Evolutionary conservation across 2,329 filamentous ascomycete species (phyloP).

Genomic region (Talaromyces piceae): DNA sequence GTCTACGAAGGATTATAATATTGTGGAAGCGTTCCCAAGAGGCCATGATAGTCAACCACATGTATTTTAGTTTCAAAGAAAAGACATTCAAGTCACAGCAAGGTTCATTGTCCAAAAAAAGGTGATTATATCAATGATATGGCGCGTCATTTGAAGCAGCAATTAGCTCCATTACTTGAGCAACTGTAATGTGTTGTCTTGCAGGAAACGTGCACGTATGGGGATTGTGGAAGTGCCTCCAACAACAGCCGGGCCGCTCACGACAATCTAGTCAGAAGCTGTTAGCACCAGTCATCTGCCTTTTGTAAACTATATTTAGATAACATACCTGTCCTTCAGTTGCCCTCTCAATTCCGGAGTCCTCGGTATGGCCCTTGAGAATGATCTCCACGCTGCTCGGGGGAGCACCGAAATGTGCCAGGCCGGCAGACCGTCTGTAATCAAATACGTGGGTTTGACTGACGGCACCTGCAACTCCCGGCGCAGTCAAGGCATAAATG

Average conservation of each 20-base stretch:
- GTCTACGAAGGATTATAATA: neutral
- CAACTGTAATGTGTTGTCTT: conserved; percentile 65
- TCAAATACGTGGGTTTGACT: conserved; percentile 82
- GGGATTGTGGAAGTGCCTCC: conserved; percentile 59
- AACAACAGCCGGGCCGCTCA: conserved; percentile 65
- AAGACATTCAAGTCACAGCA: neutral
- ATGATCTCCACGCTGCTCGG: conserved; percentile 72
- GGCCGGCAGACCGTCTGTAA: conserved; percentile 53
- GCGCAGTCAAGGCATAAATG: conserved; percentile 74
- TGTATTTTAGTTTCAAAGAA: neutral
- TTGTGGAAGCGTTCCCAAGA: neutral
- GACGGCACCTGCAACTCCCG: conserved; percentile 82
- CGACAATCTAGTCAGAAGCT: conserved; percentile 51
- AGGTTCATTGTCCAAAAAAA: neutral
- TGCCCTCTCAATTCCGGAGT: conserved; percentile 30
- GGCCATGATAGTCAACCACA: neutral
- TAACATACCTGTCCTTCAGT: conserved; percentile 54
- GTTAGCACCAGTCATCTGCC: neutral
- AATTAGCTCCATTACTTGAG: conserved; percentile 6
- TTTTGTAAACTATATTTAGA: neutral
- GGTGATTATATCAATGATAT: neutral
- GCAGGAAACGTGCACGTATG: conserved; percentile 56
- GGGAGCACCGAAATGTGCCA: conserved; percentile 73
- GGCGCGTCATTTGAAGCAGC: neutral
- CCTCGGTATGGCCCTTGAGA: conserved; percentile 40